A percentile compares a stretch with the other conserved stretches of the same genome.
Conservation (phyloP, 176 grass and related monocot species). For the maize (Zea mays) region Zm-B73-REFERENCE-NAM-5.0 NC_050100.1:162647501-162648000, state of each 20-base stretch:
- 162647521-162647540: conserved; percentile 88
- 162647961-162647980: neutral
- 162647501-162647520: conserved; percentile 91
- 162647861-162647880: neutral
- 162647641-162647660: conserved; percentile 83
- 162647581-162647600: conserved; percentile 5
- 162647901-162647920: neutral
- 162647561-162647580: conserved; percentile 1
- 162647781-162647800: neutral
- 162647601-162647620: conserved; percentile 44
- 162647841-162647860: neutral
- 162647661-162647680: conserved; percentile 97
- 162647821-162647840: neutral
- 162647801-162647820: neutral
- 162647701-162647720: conserved; percentile 57
- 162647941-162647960: neutral
- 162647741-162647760: neutral
- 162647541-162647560: conserved; percentile 59
- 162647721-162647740: conserved; percentile 3
- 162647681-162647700: conserved; percentile 94
- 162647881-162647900: neutral
- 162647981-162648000: neutral
- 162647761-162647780: neutral
- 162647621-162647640: conserved; percentile 99
- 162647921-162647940: neutral